Conservation (phyloP, 2,329 filamentous ascomycete genomes). For the Claviceps paspali region DNA sequence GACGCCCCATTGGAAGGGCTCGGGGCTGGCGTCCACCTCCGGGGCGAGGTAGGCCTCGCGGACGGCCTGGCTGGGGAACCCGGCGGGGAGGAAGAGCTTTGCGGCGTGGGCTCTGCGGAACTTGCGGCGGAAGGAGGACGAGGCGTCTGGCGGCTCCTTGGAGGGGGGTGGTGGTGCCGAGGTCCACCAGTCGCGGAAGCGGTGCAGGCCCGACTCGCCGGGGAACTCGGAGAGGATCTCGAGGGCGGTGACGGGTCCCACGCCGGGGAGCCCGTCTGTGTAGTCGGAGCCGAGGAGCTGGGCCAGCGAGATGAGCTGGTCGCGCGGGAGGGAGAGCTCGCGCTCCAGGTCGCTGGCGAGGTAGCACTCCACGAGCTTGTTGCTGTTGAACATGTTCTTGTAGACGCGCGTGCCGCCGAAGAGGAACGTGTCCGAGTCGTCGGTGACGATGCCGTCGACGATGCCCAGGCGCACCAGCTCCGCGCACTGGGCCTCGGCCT, state of each 20-base stretch:
- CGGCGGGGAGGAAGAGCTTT: conserved; percentile 71
- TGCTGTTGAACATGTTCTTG: conserved; percentile 99
- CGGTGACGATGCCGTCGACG: conserved; percentile 94
- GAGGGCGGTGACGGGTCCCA: conserved; percentile 86
- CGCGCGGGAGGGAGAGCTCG: conserved; percentile 75
- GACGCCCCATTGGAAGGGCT: conserved; percentile 87
- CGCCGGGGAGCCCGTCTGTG: conserved; percentile 76
- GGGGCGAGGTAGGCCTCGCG: conserved; percentile 72
- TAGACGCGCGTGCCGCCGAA: conserved; percentile 94
- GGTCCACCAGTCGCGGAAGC: conserved; percentile 80
- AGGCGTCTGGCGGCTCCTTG: too few species aligned
- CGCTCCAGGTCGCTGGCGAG: conserved; percentile 69
- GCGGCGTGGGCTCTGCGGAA: conserved; percentile 66
- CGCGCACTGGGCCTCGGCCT: conserved; percentile 94
- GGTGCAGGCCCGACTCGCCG: conserved; percentile 41
- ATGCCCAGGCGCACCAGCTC: conserved; percentile 74
- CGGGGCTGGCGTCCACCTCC: conserved; percentile 65
- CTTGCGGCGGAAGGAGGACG: conserved; percentile 61
- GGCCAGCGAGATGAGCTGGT: conserved; percentile 76
- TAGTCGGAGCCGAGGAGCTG: conserved; percentile 91
- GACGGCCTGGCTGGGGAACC: conserved; percentile 67
- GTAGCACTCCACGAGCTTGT: conserved; percentile 97
- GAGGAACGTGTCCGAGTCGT: conserved; percentile 91
- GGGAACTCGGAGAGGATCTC: conserved; percentile 89
- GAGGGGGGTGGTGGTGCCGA: too few species aligned